phyloP scores from a whole-genome alignment of 768 basidiomycete genomes.

The Arthromyces matolae region DNA sequence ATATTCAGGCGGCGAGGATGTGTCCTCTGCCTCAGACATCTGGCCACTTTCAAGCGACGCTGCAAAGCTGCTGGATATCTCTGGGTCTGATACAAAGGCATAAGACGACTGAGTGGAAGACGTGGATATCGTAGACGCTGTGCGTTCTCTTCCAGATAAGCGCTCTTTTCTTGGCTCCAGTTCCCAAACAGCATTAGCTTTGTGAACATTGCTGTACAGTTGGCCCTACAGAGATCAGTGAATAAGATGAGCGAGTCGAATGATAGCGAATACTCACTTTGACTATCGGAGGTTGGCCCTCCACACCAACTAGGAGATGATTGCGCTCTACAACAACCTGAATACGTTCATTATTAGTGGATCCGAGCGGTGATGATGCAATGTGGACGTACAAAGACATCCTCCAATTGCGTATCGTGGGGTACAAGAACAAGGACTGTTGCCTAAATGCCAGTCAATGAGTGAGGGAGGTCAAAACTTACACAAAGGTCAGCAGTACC shows the following conservation, averaged over 20 bases:
- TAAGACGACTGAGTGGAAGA: constrained; percentile 78
- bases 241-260: not conserved
- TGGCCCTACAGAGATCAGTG: constrained; percentile 55
- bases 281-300: constrained; percentile 63
- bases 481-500: constrained; percentile 39
- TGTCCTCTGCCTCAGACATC: constrained; percentile 69
- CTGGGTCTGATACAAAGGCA: constrained; percentile 78
- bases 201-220: constrained; percentile 68
- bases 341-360: not conserved
- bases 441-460: constrained; percentile 42
- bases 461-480: constrained; percentile 3
- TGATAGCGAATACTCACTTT: constrained; percentile 47
- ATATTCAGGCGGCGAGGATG: constrained; percentile 51
- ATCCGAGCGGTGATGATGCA: not conserved
- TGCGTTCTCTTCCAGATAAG: constrained; percentile 61
- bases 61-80: constrained; percentile 81
- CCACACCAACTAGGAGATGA: constrained; percentile 69
- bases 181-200: constrained; percentile 69
- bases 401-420: constrained; percentile 65
- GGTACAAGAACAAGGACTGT: constrained; percentile 76
- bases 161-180: constrained; percentile 63
- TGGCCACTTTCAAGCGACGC: constrained; percentile 76
- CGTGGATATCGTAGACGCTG: constrained; percentile 71
- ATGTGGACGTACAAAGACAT: constrained; percentile 47
- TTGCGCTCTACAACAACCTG: constrained; percentile 74